Evolutionary conservation across 23 red algal species (phyloP), one percentile per base, ranked within the genome.

Genomic region (Porphyridium purpureum): DNA sequence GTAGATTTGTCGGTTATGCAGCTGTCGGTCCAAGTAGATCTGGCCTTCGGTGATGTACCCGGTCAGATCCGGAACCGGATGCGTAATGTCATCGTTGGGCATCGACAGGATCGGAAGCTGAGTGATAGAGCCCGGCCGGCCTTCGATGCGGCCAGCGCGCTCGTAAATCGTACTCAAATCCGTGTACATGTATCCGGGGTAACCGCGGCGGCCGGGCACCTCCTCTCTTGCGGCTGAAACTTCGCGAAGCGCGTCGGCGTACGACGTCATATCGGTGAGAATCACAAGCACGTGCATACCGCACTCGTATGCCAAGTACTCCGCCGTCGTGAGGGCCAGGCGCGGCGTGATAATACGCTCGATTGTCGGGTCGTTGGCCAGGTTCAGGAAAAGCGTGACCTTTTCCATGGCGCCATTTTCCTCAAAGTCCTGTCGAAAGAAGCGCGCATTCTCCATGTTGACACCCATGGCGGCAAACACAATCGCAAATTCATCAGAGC

Each of bases 31-130:
- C 24, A 94, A 56, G 35, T 74, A 94, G 51, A 94, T 94, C 58
- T 94, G 88, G 31, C 88, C 88, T 70, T 94, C 88, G 1, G 88
- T 94, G 50, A 94, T 94, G 62, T 94, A 94, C 24, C 88, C 88
- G 33, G 88, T 84, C 14, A 94, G 77, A 76, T 84, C 88, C 23
- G 88, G 88, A 53, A 94, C 84, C 5, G 77, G 88, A 72, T 94
- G 77, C 0, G 88, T 94, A 27, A 94, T 94, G 59, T 94, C 88
- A 42, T 82, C 87, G 68, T 94, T 94, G 33, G 77, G 88, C 88
- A 94, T 94, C 24, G 88, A 78, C 22, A 94, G 54, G 48, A 94
- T 84, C 26, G 88, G 88, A 17, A 94, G 62, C 66, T 83, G 76
- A 33, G 76, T 82, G 34, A 94, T 83, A 25, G 77, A 83, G 29